Evolutionary conservation across 345 rosid species (phyloP).

Genomic region (Streptanthus diversifolius): DNA sequence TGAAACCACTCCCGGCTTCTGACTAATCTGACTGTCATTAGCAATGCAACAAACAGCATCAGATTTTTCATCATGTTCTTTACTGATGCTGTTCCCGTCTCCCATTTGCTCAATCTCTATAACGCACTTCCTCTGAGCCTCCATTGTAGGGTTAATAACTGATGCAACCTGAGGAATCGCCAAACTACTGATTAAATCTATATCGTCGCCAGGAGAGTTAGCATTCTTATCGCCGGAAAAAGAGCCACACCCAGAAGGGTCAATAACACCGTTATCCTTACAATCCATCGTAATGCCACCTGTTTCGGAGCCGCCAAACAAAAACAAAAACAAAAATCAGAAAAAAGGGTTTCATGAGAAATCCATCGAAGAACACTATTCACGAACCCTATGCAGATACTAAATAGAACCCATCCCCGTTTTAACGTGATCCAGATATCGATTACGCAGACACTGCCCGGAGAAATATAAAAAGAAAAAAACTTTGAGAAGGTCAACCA

Average conservation of each 20-base stretch:
- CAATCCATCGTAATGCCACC: conserved; percentile 27
- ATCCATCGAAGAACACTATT: conserved; percentile 23
- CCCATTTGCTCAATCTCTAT: conserved; percentile 23
- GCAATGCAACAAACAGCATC: conserved; percentile 11
- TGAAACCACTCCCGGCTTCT: conserved; percentile 13
- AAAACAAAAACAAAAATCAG: conserved; percentile 1
- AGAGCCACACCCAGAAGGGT: conserved; percentile 16
- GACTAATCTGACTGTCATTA: conserved; percentile 8
- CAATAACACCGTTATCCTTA: conserved; percentile 25
- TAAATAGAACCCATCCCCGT: conserved; percentile 36
- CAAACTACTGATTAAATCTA: not conserved
- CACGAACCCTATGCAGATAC: conserved; percentile 18
- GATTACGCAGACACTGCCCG: not conserved
- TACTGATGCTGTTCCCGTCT: conserved; percentile 5
- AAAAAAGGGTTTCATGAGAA: not conserved
- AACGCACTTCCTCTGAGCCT: not conserved
- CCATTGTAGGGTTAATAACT: conserved; percentile 7
- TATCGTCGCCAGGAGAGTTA: conserved; percentile 10
- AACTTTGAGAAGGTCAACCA: conserved; percentile 10
- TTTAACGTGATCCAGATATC: conserved; percentile 17
- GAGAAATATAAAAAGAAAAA: not conserved
- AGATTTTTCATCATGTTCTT: conserved; percentile 1
- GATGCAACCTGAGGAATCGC: conserved; percentile 17
- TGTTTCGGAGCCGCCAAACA: not conserved
- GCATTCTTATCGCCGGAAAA: conserved; percentile 19